Base-by-base conservation (phyloP, 148 eudicot genomes). In the Rhododendron molle region DNA sequence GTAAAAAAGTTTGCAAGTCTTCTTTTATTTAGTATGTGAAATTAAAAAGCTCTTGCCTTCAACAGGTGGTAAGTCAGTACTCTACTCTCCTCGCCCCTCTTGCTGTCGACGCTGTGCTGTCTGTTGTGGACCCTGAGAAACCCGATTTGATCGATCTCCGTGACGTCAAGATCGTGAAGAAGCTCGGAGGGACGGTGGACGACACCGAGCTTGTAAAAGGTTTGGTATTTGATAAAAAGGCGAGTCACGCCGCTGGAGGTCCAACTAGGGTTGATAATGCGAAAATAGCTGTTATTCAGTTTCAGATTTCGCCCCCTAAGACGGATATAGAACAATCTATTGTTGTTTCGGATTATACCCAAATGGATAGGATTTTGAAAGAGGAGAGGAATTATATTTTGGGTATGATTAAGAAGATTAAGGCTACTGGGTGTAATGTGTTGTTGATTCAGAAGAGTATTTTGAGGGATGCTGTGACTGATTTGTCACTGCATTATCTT, bases 241-340 rank as follows among this genome's bases (percentile, higher is more conserved):
- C 93, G 20, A 93, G 96, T 74, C 99, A 94, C 58, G 86, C 96
- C 13, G 93, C 96, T 34, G 98, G 99, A 2, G 98, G 97, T 16
- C 93, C 91, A 2, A 94, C 99, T 47, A 92, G 98, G 83, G 92
- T 95, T 84, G 97, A 95, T 85, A 96, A 94, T 87, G 99, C 99
- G 1, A 96, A 96, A 86, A 95, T 96, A 80, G 99, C 88, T 44
- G 98, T 96, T 0, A 96, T 96, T 85, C 99, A 96, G 87, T 96
- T 96, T 73, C 99, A 95, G 88, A 96, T 96, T 88, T 95, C 98
- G 1, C 99, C 99, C 15, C 98, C 99, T 0, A 96, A 96, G 83
- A 96, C 99, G 36, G 99, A 96, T 83, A 96, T 96, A 82, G 99
- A 96, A 89, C 99, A 95, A 89, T 93, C 96, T 81, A 96, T 96